These are phyloP conservation scores for Chalara sp. DNA, from an alignment of 2,329 filamentous ascomycete genomes.

Conservation along the genomic window DNA sequence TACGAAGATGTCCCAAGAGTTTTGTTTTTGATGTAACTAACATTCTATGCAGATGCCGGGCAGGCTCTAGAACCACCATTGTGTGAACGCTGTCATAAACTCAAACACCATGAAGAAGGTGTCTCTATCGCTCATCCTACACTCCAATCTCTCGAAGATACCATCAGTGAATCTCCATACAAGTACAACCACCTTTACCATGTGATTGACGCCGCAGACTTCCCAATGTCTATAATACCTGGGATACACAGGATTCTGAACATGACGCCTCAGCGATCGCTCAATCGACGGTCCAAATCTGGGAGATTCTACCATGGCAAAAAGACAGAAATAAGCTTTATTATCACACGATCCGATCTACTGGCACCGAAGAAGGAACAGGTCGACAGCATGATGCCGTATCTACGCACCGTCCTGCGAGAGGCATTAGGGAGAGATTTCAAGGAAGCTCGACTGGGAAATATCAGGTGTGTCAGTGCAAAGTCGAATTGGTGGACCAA, in stretches of 20 bases:
- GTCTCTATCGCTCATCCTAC: slow-evolving; percentile 73
- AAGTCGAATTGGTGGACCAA: slow-evolving; percentile 88
- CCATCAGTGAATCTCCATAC: slow-evolving; percentile 81
- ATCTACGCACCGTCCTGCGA: slow-evolving; percentile 69
- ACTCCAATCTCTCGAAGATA: slow-evolving; percentile 73
- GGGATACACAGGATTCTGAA: slow-evolving; percentile 64
- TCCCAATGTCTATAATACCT: slow-evolving; percentile 86
- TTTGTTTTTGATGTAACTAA: neutral
- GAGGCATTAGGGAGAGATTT: slow-evolving; percentile 65
- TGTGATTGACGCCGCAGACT: slow-evolving; percentile 89
- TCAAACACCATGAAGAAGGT: slow-evolving; percentile 69
- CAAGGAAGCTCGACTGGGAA: slow-evolving; percentile 73
- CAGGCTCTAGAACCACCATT: slow-evolving; percentile 40
- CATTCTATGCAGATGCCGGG: neutral
- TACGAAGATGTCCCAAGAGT: neutral
- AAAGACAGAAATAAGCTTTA: slow-evolving; percentile 76
- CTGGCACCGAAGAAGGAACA: slow-evolving; percentile 77
- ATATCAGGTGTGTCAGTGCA: slow-evolving; percentile 79
- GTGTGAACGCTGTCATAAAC: slow-evolving; percentile 81
- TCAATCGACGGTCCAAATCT: slow-evolving; percentile 69
- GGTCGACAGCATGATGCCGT: slow-evolving; percentile 82
- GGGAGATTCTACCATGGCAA: slow-evolving; percentile 60
- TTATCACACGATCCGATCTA: slow-evolving; percentile 84
- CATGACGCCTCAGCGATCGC: slow-evolving; percentile 67
- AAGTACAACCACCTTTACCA: slow-evolving; percentile 94